Conservation (phyloP, 176 grass and related monocot genomes). For the Ensete glaucum region DNA sequence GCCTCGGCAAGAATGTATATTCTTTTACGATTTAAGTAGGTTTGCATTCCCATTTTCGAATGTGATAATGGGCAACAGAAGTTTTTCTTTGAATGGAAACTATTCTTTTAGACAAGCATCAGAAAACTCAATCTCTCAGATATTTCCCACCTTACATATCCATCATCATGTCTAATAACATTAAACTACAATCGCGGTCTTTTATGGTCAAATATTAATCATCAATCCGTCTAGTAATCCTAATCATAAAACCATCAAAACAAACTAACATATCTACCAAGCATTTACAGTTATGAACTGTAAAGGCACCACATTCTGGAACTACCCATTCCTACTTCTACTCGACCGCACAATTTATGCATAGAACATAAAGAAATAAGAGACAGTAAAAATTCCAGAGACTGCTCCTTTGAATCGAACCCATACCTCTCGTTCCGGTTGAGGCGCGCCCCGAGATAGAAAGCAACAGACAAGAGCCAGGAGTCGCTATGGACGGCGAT, state of each 20-base stretch:
- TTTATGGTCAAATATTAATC: not conserved
- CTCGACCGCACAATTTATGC: too few relatives aligned
- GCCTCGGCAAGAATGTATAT: not conserved
- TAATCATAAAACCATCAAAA: too few relatives aligned
- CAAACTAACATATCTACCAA: not conserved
- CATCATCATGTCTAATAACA: not conserved
- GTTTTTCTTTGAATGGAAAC: not conserved
- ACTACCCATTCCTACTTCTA: too few relatives aligned
- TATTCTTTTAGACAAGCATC: not conserved
- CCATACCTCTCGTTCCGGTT: slow-evolving; percentile 24
- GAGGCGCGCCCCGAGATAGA: slow-evolving; percentile 19
- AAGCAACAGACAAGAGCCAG: slow-evolving; percentile 19
- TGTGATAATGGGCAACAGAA: not conserved
- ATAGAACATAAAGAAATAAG: too few relatives aligned
- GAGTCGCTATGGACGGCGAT: slow-evolving; percentile 19
- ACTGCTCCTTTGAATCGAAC: not conserved
- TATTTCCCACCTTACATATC: not conserved
- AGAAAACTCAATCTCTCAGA: not conserved
- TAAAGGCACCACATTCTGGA: too few relatives aligned
- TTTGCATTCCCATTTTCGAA: not conserved
- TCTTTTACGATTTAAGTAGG: not conserved
- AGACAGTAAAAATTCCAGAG: not conserved
- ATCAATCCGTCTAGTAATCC: not conserved
- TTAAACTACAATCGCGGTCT: not conserved
- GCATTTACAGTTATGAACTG: too few relatives aligned